These are phyloP conservation scores for Pichia sp. DNA, from an alignment of 1,139 yeast genomes.

Conservation along the genomic window DNA sequence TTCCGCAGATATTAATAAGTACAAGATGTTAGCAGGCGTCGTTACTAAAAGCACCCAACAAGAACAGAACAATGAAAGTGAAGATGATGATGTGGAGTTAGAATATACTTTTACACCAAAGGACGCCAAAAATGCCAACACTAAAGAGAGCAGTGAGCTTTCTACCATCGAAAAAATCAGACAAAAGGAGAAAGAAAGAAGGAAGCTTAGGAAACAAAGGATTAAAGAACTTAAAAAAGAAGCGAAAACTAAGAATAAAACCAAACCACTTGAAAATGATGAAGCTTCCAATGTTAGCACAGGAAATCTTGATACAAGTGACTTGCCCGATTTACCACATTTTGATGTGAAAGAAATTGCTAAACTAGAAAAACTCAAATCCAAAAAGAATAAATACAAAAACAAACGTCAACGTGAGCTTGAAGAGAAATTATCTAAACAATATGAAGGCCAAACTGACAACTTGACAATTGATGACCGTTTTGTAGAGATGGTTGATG, in stretches of 20 bases:
- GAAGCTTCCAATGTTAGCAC: conserved; percentile 22
- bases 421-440: conserved; percentile 15
- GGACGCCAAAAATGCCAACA: conserved; percentile 39
- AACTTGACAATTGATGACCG: conserved; percentile 70
- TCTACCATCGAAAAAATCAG: conserved; percentile 74
- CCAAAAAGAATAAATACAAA: conserved; percentile 43
- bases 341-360: conserved; percentile 75
- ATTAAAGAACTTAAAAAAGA: conserved; percentile 47
- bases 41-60: conserved; percentile 28
- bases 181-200: conserved; percentile 89
- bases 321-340: conserved; percentile 44
- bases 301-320: background rate
- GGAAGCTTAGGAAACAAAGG: conserved; percentile 70
- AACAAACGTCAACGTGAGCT: conserved; percentile 47
- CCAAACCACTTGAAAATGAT: conserved; percentile 17
- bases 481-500: conserved; percentile 79
- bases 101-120: conserved; percentile 96
- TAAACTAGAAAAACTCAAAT: conserved; percentile 60
- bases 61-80: conserved; percentile 23
- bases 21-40: conserved; percentile 45
- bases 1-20: conserved; percentile 51
- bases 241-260: conserved; percentile 33
- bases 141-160: conserved; percentile 43
- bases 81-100: conserved; percentile 74
- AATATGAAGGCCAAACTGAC: conserved; percentile 26